phyloP scores from a whole-genome alignment of 768 basidiomycete genomes.

The Chlorophyllum brunneum region DNA sequence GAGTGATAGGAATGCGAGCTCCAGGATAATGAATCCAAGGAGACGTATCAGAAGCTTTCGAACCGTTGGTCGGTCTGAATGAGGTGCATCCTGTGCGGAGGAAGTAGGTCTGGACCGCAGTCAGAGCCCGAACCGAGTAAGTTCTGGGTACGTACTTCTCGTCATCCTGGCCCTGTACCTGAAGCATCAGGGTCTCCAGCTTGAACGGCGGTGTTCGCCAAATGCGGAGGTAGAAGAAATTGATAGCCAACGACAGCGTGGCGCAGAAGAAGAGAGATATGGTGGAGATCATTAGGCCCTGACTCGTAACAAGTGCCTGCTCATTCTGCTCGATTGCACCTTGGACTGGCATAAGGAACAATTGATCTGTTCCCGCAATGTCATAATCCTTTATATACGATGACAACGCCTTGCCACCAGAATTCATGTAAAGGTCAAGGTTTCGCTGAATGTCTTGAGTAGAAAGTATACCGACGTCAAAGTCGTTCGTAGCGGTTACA shows the following conservation, averaged over 20 bases:
- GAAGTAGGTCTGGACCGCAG: too few species aligned
- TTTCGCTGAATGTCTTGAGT: background rate
- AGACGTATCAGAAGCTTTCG: background rate
- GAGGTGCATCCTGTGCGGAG: too few species aligned
- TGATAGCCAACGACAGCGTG: background rate
- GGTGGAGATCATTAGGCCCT: background rate
- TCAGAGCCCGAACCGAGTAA: too few species aligned
- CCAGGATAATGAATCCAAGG: background rate
- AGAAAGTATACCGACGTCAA: background rate
- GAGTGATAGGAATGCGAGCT: background rate
- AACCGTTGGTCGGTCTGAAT: background rate
- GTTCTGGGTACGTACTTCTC: background rate
- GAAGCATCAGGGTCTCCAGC: background rate
- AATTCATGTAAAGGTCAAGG: background rate
- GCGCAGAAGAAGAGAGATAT: background rate
- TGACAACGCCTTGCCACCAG: background rate
- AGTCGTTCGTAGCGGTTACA: background rate
- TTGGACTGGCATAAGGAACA: background rate
- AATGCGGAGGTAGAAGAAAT: background rate
- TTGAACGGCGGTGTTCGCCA: background rate
- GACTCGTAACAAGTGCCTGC: background rate
- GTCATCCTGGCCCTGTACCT: background rate
- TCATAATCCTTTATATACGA: background rate
- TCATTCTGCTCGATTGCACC: background rate
- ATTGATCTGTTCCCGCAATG: background rate